Base-by-base conservation (phyloP, 306 rosid genomes). In the Medicago ruthenica region DNA sequence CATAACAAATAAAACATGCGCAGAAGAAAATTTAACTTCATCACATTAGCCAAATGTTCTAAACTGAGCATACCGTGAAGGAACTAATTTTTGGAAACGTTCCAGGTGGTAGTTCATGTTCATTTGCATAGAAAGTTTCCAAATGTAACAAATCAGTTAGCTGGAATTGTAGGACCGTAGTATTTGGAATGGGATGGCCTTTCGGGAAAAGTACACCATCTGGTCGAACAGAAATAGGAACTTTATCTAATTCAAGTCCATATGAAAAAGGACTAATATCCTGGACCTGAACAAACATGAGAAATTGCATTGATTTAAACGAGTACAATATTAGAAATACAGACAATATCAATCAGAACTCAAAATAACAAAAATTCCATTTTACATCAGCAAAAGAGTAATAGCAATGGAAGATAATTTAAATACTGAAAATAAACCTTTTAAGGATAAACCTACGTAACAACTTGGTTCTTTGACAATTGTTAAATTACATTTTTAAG, bases 151-250 rank as follows among this genome's bases (percentile, higher is more conserved):
- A 83, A 79, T 45, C 71, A 84, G 80, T 83, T 67, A 85, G 82
- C 18, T 80, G 92, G 57, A 92, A 80, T 64, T 87, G 75, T 74
- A 92, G 40, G 71, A 90, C 63, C 83, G 83, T 80, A 67, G 73
- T 76, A 68, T 91, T 86, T 59, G 99, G 99, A 82, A 96, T 81
- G 27, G 75, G 71, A 72, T 92, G 92, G 69, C 98, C 92, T 87
- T 80, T 88, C 1, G 87, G 91, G 74, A 96, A 89, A 81, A 96
- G 75, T 36, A 88, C 77, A 58, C 83, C 81, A 79, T 89, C 83
- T 76, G 88, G 47, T 39, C 79, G 85, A 17, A 81, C 71, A 65
- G 80, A 65, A 27, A 85, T 83, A 68, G 91, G 97, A 62, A 80
- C 90, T 80, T 73, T 80, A 59, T 83, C 82, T 71, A 91, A 83